A percentile compares a stretch with the other conserved stretches of the same genome.
phyloP scores from a whole-genome alignment of 441 rosid genomes.

The Rhodomyrtus psidioides region DNA sequence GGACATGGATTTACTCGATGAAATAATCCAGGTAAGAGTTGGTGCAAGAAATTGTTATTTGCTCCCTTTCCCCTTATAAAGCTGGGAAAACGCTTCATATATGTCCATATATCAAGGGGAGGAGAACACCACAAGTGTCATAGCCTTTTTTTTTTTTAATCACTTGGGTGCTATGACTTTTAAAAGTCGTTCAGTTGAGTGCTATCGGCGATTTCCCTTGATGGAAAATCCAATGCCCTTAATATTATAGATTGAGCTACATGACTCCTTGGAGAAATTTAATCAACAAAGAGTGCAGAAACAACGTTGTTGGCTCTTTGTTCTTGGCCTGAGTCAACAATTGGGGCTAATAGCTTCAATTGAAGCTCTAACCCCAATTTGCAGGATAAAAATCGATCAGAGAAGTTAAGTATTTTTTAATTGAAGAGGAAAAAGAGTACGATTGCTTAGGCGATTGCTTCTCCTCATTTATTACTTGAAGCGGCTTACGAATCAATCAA shows the following conservation, averaged over 20 bases:
- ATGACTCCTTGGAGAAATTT: background rate
- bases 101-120: background rate
- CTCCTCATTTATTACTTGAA: fast-evolving
- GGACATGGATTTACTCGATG: constrained; percentile 57
- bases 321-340: background rate
- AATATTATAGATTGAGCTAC: background rate
- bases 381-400: background rate
- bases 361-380: background rate
- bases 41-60: background rate
- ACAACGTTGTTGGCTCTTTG: fast-evolving
- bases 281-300: background rate
- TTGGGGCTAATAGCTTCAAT: background rate
- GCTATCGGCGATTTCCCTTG: background rate
- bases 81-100: background rate
- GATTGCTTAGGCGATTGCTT: background rate
- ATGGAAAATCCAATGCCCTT: background rate
- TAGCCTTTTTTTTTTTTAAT: background rate
- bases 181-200: background rate
- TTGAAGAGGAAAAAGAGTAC: background rate
- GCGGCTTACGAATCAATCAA: fast-evolving
- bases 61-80: background rate
- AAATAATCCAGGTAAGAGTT: constrained; percentile 63
- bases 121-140: background rate
- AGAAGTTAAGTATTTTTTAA: background rate
- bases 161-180: background rate